Base-by-base conservation (phyloP, 176 grass and related monocot genomes). In the Zoysia japonica region DNA sequence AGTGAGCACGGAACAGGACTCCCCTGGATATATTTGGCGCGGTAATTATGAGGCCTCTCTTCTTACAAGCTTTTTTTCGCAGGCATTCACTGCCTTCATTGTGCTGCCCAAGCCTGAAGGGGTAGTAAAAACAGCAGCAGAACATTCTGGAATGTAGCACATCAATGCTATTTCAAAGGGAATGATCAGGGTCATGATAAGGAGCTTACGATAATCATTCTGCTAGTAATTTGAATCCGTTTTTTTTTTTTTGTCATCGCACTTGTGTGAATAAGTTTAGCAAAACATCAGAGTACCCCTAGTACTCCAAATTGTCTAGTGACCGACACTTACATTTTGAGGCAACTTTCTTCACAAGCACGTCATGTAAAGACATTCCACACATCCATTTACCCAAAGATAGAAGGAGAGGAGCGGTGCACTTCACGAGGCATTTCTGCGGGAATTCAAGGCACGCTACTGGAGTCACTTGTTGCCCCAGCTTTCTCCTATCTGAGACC, bases 391-490 rank as follows among this genome's bases (percentile, higher is more conserved):
- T 67, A 17, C 48, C 62, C 12, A 41, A 65, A 19, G 65, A 49
- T 3, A n/a, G 41, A 50, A 59, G 37, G 51, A 75, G 51, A 17
- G 49, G 3, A 48, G 28, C 4, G 65, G 45, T 76, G 64, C 87
- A 67, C 37, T 85, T 81, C 45, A 85, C 67, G 83, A 89, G 53
- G 78, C 67, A 62, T 73, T 70, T 43, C 39, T 82, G 72, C 54
- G 82, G 41, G 45, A 78, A 85, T 89, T 89, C 49, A 89, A 77
- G 71, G 61, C 82, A 38, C 28, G 28, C 71, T 70, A 65, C 64
- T 71, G 71, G 77, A 81, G 65, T 87, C 72, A 63, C 65, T 71
- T 56, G 55, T 70, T 59, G 74, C 49, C 43, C 42, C 60, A 71
- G 49, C 74, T 78, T 19, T 65, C 47, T 50, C 48, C 20, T 3